Percentiles rank a stretch among this genome's conserved stretches.
Evolutionary conservation across 306 rosid species (phyloP).

Genomic region (Canavalia ensiformis): DNA sequence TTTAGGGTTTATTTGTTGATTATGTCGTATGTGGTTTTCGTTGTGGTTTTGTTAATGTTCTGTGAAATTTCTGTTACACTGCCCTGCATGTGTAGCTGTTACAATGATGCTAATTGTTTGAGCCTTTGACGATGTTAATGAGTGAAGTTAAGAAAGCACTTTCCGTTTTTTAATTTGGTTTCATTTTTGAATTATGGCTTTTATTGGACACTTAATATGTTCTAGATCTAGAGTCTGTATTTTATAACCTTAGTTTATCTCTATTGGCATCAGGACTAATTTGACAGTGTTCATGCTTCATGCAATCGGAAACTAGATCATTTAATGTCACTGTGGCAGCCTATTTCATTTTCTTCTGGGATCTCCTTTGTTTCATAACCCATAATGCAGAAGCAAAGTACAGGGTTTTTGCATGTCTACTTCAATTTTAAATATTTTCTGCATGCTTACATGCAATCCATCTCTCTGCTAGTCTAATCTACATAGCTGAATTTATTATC

Average conservation of each 20-base stretch:
- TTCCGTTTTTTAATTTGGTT: neutral
- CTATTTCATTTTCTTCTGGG: neutral
- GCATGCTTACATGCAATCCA: neutral
- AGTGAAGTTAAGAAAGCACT: neutral
- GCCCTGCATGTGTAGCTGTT: neutral
- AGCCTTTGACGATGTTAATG: neutral
- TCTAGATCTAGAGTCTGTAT: conserved; percentile 14
- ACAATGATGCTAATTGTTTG: neutral
- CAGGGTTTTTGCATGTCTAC: neutral
- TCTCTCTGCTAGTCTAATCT: conserved; percentile 1
- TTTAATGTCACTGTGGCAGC: neutral
- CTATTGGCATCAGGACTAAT: conserved; percentile 6
- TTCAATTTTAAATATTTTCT: neutral
- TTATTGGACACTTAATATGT: neutral
- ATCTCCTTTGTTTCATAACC: neutral
- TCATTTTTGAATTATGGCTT: neutral
- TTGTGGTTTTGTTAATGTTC: neutral
- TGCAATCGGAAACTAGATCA: neutral
- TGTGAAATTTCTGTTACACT: neutral
- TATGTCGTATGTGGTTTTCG: conserved; percentile 12
- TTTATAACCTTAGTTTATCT: conserved; percentile 8
- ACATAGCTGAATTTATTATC: neutral
- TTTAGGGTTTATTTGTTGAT: conserved; percentile 9
- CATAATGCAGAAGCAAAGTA: neutral
- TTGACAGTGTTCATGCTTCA: neutral